Conservation (phyloP, 2,329 filamentous ascomycete genomes). For the Apiospora saccharicola region DNA sequence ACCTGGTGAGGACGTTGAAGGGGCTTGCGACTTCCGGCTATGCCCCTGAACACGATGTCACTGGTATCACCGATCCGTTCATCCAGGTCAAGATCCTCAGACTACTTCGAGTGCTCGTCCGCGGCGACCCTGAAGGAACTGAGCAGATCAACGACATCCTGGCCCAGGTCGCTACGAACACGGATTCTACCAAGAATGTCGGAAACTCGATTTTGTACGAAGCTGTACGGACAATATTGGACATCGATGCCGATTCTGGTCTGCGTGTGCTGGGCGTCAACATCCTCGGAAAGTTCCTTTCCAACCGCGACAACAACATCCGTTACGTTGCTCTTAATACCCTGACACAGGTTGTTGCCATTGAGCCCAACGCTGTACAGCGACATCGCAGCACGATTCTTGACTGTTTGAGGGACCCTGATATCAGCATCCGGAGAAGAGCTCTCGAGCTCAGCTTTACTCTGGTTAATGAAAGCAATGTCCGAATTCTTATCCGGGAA, state of each 20-base stretch:
- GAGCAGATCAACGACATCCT: slow-evolving; percentile 99
- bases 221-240: slow-evolving; percentile 93
- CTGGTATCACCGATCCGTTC: slow-evolving; percentile 97
- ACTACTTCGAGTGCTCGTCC: slow-evolving; percentile 83
- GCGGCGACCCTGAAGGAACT: slow-evolving; percentile 85
- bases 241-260: slow-evolving; percentile 97
- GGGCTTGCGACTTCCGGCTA: slow-evolving; percentile 94
- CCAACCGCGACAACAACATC: slow-evolving; percentile 99
- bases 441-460: slow-evolving; percentile 99
- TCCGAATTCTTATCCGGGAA: slow-evolving; percentile 91
- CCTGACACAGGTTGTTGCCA: slow-evolving; percentile 95
- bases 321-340: slow-evolving; percentile 98
- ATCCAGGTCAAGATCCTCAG: slow-evolving; percentile 95
- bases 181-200: slow-evolving; percentile 97
- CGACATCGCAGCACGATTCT: slow-evolving; percentile 96
- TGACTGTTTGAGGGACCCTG: slow-evolving; percentile 93
- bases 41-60: slow-evolving; percentile 97
- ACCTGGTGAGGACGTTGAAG: slow-evolving; percentile 89
- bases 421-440: slow-evolving; percentile 95
- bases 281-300: slow-evolving; percentile 95
- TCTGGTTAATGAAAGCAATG: slow-evolving; percentile 95
- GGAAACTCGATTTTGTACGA: slow-evolving; percentile 98
- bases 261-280: slow-evolving; percentile 95
- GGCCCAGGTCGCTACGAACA: slow-evolving; percentile 97
- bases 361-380: slow-evolving; percentile 97